Base-by-base conservation (phyloP, 306 rosid genomes). In the Prunus padus region DNA sequence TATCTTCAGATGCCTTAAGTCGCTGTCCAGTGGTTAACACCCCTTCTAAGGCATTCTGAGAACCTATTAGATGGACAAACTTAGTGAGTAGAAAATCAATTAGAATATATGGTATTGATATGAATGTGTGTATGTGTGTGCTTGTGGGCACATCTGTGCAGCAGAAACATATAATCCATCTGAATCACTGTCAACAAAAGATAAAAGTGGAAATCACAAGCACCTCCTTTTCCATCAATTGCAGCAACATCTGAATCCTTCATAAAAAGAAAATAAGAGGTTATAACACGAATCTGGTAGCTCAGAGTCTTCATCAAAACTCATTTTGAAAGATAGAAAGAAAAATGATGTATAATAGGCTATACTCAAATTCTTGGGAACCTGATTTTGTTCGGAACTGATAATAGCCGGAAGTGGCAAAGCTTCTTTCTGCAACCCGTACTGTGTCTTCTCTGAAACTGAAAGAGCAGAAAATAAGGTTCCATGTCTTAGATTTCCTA, bases 371-470 rank as follows among this genome's bases (percentile, higher is more conserved):
- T 50, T 31, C 67, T 69, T 64, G 30, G 46, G 65, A 71, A 93
- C 98, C 98, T 91, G 83, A 81, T 77, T 90, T 83, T 78, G 86
- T 77, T 85, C 89, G 23, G 79, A 70, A 82, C 50, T 68, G 52
- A 42, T 55, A 65, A 66, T 71, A 74, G 74, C 84, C 62, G 78
- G 80, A 80, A 79, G 72, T 40, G 22, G 81, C 61, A 77, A 74
- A 81, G 77, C 64, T 82, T 85, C 89, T 69, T 80, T 83, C 71
- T 73, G 91, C 49, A 72, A 65, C 54, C 63, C 84, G 75, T 83
- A 88, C 50, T 64, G 80, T 42, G 79, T 74, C 72, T 57, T 83
- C 81, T 77, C 90, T 61, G 72, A 78, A 85, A 77, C 98, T 90
- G 86, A 79, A 73, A 69, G 45, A 69, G 69, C 67, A 79, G 6